Evolutionary conservation across 2,329 filamentous ascomycete species (phyloP).

Genomic region (Ophiobolus disseminans): DNA sequence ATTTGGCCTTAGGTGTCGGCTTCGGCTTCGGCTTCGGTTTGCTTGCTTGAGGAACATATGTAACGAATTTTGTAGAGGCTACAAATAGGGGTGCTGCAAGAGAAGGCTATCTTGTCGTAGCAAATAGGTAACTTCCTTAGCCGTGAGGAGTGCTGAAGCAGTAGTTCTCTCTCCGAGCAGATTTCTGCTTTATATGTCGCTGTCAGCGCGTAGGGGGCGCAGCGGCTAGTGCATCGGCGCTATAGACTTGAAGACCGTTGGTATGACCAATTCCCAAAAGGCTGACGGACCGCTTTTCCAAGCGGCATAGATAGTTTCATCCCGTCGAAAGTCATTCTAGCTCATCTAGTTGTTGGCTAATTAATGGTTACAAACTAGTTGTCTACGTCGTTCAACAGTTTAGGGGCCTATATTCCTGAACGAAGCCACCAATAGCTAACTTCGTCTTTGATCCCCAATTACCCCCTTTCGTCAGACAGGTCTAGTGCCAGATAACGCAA

Average conservation of each 20-base stretch:
- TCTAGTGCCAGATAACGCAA: slow-evolving; percentile 11
- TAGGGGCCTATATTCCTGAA: slow-evolving; percentile 11
- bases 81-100: slow-evolving; percentile 5
- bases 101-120: slow-evolving; percentile 13
- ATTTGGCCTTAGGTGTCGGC: slow-evolving; percentile 14
- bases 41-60: slow-evolving; percentile 14
- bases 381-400: slow-evolving; percentile 10
- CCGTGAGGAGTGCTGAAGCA: not conserved
- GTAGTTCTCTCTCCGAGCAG: slow-evolving; percentile 8
- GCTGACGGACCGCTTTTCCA: not conserved
- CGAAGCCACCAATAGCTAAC: slow-evolving; percentile 12
- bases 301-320: not conserved
- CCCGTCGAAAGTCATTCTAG: slow-evolving; percentile 1
- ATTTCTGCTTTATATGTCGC: slow-evolving; percentile 13
- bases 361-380: slow-evolving; percentile 6
- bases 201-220: slow-evolving; percentile 3
- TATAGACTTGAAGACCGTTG: too few relatives aligned
- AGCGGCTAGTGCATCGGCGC: slow-evolving; percentile 2
- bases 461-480: slow-evolving; percentile 14
- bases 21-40: slow-evolving; percentile 13
- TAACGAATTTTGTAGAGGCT: slow-evolving; percentile 13
- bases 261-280: slow-evolving; percentile 25
- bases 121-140: slow-evolving; percentile 9
- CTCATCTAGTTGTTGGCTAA: slow-evolving; percentile 9
- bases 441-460: slow-evolving; percentile 12